These are phyloP conservation scores for Suhomyces ambrosiae DNA, from an alignment of 1,139 yeast genomes.

Conservation along the genomic window DNA sequence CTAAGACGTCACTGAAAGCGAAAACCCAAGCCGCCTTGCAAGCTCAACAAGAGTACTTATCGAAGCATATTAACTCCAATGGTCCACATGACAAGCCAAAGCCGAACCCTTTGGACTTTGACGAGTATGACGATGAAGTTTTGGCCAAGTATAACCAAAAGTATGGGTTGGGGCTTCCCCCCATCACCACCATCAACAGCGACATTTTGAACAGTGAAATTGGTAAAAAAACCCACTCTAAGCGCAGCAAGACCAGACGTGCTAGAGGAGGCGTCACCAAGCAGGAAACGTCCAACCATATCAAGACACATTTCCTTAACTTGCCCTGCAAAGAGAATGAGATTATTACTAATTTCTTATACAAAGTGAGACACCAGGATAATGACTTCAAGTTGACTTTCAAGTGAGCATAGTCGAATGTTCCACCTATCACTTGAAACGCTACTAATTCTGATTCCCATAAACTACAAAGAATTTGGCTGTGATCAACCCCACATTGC, in stretches of 20 bases:
- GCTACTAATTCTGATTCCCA: background rate
- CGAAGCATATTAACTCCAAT: slow-evolving; percentile 63
- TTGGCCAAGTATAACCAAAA: slow-evolving; percentile 60
- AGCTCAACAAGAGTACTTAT: slow-evolving; percentile 60
- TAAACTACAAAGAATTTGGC: too few species aligned
- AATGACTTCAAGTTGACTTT: slow-evolving; percentile 47
- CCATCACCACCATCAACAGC: slow-evolving; percentile 58
- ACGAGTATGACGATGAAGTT: slow-evolving; percentile 51
- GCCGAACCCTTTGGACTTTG: slow-evolving; percentile 62
- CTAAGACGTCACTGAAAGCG: slow-evolving; percentile 53
- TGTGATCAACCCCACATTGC: too few species aligned
- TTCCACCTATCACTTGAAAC: too few species aligned
- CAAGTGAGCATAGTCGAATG: slow-evolving; percentile 16
- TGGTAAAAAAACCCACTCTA: slow-evolving; percentile 63
- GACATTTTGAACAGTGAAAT: slow-evolving; percentile 61
- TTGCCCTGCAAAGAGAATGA: slow-evolving; percentile 76
- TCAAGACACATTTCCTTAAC: slow-evolving; percentile 63
- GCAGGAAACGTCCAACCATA: slow-evolving; percentile 54
- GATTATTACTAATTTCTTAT: slow-evolving; percentile 73
- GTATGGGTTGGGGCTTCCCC: slow-evolving; percentile 52
- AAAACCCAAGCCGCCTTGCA: slow-evolving; percentile 58
- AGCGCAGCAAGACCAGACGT: slow-evolving; percentile 35
- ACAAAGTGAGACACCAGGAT: slow-evolving; percentile 70
- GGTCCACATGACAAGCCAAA: slow-evolving; percentile 59
- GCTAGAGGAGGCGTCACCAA: slow-evolving; percentile 41